Evolutionary conservation across 345 rosid species (phyloP).

Genomic region (Streptanthus diversifolius): DNA sequence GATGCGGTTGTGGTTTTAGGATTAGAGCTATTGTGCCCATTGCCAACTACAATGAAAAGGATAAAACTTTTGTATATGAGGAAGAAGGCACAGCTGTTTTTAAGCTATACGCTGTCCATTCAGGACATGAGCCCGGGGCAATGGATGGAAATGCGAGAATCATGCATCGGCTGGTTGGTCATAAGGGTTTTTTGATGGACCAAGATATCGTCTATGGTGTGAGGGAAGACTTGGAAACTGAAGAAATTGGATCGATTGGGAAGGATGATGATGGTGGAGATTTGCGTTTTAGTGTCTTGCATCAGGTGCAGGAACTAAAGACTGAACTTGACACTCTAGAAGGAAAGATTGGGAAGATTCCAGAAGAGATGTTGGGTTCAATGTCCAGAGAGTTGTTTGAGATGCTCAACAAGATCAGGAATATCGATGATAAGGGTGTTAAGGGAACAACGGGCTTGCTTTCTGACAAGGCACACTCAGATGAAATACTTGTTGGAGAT

Average conservation of each 20-base stretch:
- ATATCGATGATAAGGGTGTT: constrained; percentile 62
- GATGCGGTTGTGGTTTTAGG: constrained; percentile 95
- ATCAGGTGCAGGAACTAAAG: constrained; percentile 80
- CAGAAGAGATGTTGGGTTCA: constrained; percentile 53
- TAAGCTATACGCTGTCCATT: constrained; percentile 91
- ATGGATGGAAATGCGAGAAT: constrained; percentile 96
- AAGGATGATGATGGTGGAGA: constrained; percentile 70
- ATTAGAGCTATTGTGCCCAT: constrained; percentile 97
- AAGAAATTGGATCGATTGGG: constrained; percentile 58
- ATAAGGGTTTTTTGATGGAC: constrained; percentile 69
- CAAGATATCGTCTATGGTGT: constrained; percentile 83
- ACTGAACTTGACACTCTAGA: constrained; percentile 65
- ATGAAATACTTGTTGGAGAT: constrained; percentile 72
- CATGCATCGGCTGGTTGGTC: constrained; percentile 95
- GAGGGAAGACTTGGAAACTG: constrained; percentile 69
- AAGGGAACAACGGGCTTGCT: constrained; percentile 56
- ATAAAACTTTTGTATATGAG: constrained; percentile 86
- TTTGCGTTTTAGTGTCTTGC: constrained; percentile 57
- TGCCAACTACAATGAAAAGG: constrained; percentile 90
- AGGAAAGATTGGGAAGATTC: constrained; percentile 64
- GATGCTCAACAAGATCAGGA: constrained; percentile 61
- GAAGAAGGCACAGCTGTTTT: constrained; percentile 96
- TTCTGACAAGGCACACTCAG: constrained; percentile 51
- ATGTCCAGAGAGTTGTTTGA: constrained; percentile 80
- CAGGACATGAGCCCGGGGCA: constrained; percentile 99